Evolutionary conservation across 1,284 basidiomycete genomes (phyloP).

Genomic region (Irpex lacteus): DNA sequence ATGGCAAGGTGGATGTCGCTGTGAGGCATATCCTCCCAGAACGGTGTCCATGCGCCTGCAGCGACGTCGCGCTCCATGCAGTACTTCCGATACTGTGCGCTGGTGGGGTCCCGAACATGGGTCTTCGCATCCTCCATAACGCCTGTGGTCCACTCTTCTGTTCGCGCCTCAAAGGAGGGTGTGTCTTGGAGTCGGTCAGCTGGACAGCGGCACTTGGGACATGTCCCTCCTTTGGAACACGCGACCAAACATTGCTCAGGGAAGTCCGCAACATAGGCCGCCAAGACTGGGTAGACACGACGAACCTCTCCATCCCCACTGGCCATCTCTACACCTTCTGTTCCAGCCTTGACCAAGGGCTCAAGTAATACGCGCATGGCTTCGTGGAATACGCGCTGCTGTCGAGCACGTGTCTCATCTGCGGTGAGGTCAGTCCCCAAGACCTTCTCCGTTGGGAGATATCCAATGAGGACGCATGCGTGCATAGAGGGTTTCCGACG

Average conservation of each 20-base stretch:
- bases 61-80: slow-evolving; percentile 6
- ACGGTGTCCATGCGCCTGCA: slow-evolving; percentile 11
- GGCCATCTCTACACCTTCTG: slow-evolving; percentile 28
- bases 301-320: slow-evolving; percentile 35
- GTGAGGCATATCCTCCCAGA: slow-evolving; percentile 25
- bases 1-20: slow-evolving; percentile 23
- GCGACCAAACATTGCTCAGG: slow-evolving; percentile 36
- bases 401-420: slow-evolving; percentile 15
- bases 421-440: slow-evolving; percentile 26
- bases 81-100: not conserved
- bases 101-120: not conserved
- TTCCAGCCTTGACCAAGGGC: not conserved
- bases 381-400: slow-evolving; percentile 35
- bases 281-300: slow-evolving; percentile 32
- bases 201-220: slow-evolving; percentile 18
- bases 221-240: slow-evolving; percentile 19
- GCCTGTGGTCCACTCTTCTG: not conserved
- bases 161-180: not conserved
- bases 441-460: slow-evolving; percentile 38
- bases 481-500: slow-evolving; percentile 26
- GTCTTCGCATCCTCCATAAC: slow-evolving; percentile 4
- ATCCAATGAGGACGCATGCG: slow-evolving; percentile 35
- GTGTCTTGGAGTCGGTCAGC: not conserved
- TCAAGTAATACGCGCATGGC: slow-evolving; percentile 29
- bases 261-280: slow-evolving; percentile 40